Base-by-base conservation (phyloP, 2,329 filamentous ascomycete species). In the Alternaria metachromatica region DNA sequence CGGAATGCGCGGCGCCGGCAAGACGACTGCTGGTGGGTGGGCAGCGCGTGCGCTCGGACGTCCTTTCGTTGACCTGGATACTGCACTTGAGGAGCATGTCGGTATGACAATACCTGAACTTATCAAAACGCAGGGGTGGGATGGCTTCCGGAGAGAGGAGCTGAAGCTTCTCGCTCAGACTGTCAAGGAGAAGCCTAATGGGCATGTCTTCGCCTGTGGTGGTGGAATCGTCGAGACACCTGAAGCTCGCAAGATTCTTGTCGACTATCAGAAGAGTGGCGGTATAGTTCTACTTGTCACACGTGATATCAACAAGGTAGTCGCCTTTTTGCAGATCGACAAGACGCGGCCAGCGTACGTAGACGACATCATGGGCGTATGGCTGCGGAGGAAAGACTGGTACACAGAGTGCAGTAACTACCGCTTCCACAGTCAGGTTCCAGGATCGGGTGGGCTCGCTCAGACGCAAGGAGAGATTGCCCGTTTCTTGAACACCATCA, bases 1-100 rank as follows among this genome's bases (percentile, higher is more conserved):
- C 70, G 96, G 96, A 10, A 99, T 99, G 96, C 89, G 96, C 69
- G 96, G 96, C 60, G 96, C 94, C 44, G 96, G 96, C 25, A 99
- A 99, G 83, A 97, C 96, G 0, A 99, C 96, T 0, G 91, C 92
- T 37, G 96, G 96, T 57, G 87, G 88, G 13, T 97, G 94, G 93
- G 90, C 96, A 74, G 90, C 92, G 1, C 87, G 87, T 64, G 87
- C 91, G 26, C 84, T 98, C 1, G 88, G 89, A 54, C 89, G 93
- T 76, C 89, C 91, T 7, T 90, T 97, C 64, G 83, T 96, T 58
- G 96, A 99, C 76, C 86, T 99, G 26, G 96, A 99, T 77, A 88
- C 89, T 3, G 93, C 97, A 76, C 86, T 99, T 15, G 96, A 99
- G 80, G 85, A 84, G 43, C 87, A 88, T 21, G 85, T 89, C 60